phyloP scores from a whole-genome alignment of 2,329 filamentous ascomycete species.

The Tolypocladium inflatum region DNA sequence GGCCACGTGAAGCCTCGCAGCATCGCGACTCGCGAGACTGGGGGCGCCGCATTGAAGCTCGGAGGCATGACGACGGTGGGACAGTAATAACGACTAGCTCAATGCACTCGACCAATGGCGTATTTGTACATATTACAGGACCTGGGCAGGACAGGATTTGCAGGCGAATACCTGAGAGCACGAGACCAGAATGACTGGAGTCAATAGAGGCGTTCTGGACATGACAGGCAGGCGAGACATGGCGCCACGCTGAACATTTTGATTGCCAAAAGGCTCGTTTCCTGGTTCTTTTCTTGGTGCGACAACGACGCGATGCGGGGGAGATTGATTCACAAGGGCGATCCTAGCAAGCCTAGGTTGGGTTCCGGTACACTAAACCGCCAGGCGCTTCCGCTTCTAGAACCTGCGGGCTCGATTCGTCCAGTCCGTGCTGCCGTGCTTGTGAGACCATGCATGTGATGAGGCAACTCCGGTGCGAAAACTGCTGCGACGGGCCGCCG shows the following conservation, averaged over 20 bases:
- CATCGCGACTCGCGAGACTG: neutral
- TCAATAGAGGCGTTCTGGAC: neutral
- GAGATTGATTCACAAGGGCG: neutral
- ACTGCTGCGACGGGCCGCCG: neutral
- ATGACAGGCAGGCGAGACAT: neutral
- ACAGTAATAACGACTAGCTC: neutral
- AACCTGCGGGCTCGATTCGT: neutral
- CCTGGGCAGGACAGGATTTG: neutral
- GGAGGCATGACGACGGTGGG: neutral
- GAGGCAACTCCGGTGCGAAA: neutral
- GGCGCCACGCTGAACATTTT: neutral
- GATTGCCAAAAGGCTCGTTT: neutral
- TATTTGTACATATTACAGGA: neutral
- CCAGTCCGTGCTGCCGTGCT: neutral
- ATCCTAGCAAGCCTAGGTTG: too few species aligned
- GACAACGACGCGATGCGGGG: neutral
- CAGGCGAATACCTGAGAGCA: neutral
- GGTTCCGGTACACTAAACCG: neutral
- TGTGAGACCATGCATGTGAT: neutral
- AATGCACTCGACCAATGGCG: neutral
- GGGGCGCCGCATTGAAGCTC: neutral
- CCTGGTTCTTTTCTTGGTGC: neutral
- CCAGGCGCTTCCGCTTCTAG: neutral
- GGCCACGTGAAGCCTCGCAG: neutral
- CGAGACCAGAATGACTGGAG: neutral